Evolutionary conservation across 1,284 basidiomycete species (phyloP), one percentile per base, ranked within the genome.

Genomic region (Ustilago trichophora): DNA sequence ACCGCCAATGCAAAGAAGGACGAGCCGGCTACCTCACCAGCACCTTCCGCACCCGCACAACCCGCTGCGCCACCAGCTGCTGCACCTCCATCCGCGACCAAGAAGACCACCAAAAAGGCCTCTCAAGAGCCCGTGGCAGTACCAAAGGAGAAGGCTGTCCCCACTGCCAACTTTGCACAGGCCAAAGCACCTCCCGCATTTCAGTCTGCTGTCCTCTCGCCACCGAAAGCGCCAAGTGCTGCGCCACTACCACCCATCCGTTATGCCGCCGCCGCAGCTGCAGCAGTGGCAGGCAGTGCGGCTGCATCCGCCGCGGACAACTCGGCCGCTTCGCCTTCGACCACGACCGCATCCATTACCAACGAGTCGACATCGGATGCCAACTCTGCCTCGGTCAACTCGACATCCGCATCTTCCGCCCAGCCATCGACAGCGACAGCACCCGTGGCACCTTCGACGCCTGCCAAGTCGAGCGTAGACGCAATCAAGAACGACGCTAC

Each of bases 201-300:
- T 9, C 77, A 44, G 47, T 70, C 42, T 26, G 55, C 60, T 4
- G 66, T 72, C 7, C 59, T 72, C 10, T 63, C 73, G n/a, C 67
- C 73, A 21, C 58, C 78, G 15, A 75, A 73, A 27, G 65, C 73
- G 35, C 57, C 73, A 2, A 65, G 66, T 24, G 62, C 75, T 34
- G 72, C 79, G n/a, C 62, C 74, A 37, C 67, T 80, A 11, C 90
- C 92, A 22, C 85, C 87, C 2, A 92, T 95, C 77, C 87, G 91
- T 44, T 97, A 97, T 78, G 91, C 94, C 27, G 88, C 92, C 8
- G 93, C 92, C 0, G 93, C 93, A 2, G 93, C 92, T 1, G 92
- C 92, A 0, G 91, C 91, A 0, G 72, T 78, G 0, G 65, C 72
- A 21, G 41, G 40, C 2, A 58, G 50, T n/a, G 58, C 65, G 1